These are phyloP conservation scores for Penicillium diatomitis DNA, from an alignment of 495 filamentous ascomycete genomes.

Conservation along the genomic window DNA sequence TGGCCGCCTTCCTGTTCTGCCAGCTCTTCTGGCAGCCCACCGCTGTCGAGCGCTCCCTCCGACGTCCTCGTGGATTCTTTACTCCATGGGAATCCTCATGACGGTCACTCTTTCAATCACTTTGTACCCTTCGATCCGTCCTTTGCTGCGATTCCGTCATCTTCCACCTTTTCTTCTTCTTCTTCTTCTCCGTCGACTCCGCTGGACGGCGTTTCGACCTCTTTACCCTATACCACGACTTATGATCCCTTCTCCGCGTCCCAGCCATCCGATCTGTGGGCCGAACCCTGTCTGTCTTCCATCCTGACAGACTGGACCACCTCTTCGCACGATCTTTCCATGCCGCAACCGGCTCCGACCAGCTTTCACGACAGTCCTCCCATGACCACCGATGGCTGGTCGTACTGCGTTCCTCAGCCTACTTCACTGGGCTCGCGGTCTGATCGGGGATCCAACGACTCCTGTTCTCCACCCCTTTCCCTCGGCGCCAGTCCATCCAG, in stretches of 20 bases:
- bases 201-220: constrained; percentile 9
- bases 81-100: constrained; percentile 1
- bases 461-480: constrained; percentile 3
- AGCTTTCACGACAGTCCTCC: constrained; percentile 7
- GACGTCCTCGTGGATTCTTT: constrained; percentile 10
- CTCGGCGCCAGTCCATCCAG: constrained; percentile 13
- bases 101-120: constrained; percentile 5
- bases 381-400: constrained; percentile 7
- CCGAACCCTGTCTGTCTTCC: constrained; percentile 17
- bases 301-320: constrained; percentile 19
- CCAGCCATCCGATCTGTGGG: constrained; percentile 18
- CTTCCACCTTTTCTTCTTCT: too few species aligned
- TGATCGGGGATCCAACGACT: constrained; percentile 15
- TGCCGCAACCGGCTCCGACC: constrained; percentile 2
- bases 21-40: constrained; percentile 13
- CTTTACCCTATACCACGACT: constrained; percentile 10
- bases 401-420: constrained; percentile 9
- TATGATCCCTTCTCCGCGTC: constrained; percentile 9
- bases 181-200: constrained; percentile 9
- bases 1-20: constrained; percentile 11
- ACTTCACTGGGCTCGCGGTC: constrained; percentile 16
- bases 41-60: constrained; percentile 8
- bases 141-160: neutral
- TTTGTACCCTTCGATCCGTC: constrained; percentile 4
- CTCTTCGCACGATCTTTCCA: constrained; percentile 7